phyloP scores from a whole-genome alignment of 768 basidiomycete species.

The Galerina marginata region DNA sequence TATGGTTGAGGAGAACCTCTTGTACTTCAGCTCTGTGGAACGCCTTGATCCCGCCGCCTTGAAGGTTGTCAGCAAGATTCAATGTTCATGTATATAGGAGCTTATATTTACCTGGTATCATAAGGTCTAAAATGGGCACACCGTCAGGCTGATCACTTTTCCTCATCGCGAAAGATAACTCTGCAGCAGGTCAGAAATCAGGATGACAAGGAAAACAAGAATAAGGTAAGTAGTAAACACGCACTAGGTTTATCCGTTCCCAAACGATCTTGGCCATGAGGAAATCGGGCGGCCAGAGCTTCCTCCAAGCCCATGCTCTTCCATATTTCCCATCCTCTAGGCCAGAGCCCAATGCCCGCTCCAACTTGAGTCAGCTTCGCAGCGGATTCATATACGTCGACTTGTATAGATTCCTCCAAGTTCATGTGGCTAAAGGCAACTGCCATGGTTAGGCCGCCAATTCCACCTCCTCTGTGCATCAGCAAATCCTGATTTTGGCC shows the following conservation, averaged over 20 bases:
- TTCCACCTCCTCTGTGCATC: slow-evolving; percentile 36
- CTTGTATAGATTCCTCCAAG: slow-evolving; percentile 29
- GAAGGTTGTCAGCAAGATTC: slow-evolving; percentile 29
- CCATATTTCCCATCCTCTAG: slow-evolving; percentile 47
- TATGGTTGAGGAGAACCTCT: slow-evolving; percentile 46
- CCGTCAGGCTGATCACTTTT: slow-evolving; percentile 23
- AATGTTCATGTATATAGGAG: slow-evolving; percentile 8
- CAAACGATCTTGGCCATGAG: slow-evolving; percentile 12
- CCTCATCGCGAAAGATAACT: slow-evolving; percentile 9
- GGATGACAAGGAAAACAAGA: background rate
- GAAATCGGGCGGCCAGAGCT: slow-evolving; percentile 10
- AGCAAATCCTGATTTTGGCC: too few species aligned
- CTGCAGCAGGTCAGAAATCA: background rate
- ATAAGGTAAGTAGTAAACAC: background rate
- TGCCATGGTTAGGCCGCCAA: slow-evolving; percentile 37
- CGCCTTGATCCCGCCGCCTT: slow-evolving; percentile 26
- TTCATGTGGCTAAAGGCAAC: slow-evolving; percentile 13
- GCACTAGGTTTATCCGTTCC: slow-evolving; percentile 4
- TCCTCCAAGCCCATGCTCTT: slow-evolving; percentile 41
- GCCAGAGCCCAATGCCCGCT: slow-evolving; percentile 50
- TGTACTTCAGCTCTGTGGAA: slow-evolving; percentile 59
- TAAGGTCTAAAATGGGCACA: slow-evolving; percentile 5
- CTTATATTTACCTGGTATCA: slow-evolving; percentile 13
- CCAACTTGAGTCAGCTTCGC: slow-evolving; percentile 47
- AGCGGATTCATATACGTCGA: slow-evolving; percentile 52